Evolutionary conservation across 805 yeast genomes (phyloP), one percentile per base, ranked within the genome.

Genomic region (Lipomyces japonicus): DNA sequence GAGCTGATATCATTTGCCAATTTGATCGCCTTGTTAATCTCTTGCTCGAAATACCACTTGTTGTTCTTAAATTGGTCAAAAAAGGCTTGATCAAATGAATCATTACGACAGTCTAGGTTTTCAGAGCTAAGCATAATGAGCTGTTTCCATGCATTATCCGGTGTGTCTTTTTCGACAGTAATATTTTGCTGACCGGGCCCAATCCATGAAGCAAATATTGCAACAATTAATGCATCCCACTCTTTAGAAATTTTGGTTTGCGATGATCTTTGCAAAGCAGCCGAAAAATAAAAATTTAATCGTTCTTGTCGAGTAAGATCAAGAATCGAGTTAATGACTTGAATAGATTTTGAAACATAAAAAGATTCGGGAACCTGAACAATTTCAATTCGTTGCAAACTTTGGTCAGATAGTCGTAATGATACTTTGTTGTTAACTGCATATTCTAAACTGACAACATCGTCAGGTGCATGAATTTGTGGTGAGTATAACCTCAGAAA

Each of bases 401-500:
- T 23, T 12, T 32, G 31, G 30, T 40, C 37, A 6, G 28, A 40
- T 35, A 45, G 26, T 19, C 30, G 36, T n/a, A 50, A n/a, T 3
- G 46, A 41, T 16, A 41, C 48, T 16, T 7, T 26, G 28, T 23
- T 23, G 10, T 18, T 42, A 12, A 18, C 41, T 4, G 28, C 41
- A 14, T 34, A 41, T 28, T 28, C 37, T 9, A 51, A 21, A n/a
- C 24, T 32, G n/a, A 37, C 25, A 3, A 37, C 44, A 4, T 9
- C 9, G 9, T 41, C 46, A 9, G 24, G 19, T 6, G 26, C 35
- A 5, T 38, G 39, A 9, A 49, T 3, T 12, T 16, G 30, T 0
- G 70, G 63, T 0, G 84, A 73, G 6, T 64, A 60, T 0, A 80
- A 56, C 18, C 75, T 75, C n/a, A 79, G 66, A 49, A 81, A 78